Evolutionary conservation across 495 filamentous ascomycete species (phyloP).

Genomic region (Hypomontagnella monticulosa): DNA sequence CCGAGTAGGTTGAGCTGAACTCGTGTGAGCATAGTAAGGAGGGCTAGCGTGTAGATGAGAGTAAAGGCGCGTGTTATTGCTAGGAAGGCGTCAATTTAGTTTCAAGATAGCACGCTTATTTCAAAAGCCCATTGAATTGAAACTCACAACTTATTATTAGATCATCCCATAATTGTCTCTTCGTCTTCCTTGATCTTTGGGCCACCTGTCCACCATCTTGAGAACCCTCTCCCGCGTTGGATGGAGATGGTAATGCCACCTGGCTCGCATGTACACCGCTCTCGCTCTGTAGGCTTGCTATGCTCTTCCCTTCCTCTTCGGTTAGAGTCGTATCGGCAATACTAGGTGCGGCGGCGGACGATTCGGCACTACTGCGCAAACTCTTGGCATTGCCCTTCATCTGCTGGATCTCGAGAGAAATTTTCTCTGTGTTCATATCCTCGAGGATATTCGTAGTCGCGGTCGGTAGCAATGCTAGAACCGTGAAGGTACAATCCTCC

Average conservation of each 20-base stretch:
- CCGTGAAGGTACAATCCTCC: constrained; percentile 97
- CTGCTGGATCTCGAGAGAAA: constrained; percentile 90
- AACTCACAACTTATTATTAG: constrained; percentile 90
- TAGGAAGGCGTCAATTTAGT: constrained; percentile 56
- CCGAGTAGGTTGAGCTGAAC: constrained; percentile 98
- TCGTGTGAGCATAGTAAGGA: constrained; percentile 90
- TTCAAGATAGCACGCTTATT: not conserved
- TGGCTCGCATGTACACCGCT: constrained; percentile 84
- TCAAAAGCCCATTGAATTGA: not conserved
- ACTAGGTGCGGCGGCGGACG: constrained; percentile 71
- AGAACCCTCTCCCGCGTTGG: constrained; percentile 42
- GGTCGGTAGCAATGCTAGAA: constrained; percentile 91
- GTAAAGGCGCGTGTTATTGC: constrained; percentile 92
- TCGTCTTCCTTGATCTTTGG: constrained; percentile 74
- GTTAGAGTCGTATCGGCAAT: constrained; percentile 63
- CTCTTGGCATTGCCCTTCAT: constrained; percentile 84
- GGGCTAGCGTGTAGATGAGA: constrained; percentile 86
- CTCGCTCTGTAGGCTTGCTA: constrained; percentile 79
- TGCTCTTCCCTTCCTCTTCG: constrained; percentile 83
- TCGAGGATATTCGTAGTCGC: constrained; percentile 88
- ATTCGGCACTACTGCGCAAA: constrained; percentile 71
- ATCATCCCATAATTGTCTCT: constrained; percentile 95
- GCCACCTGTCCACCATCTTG: constrained; percentile 51
- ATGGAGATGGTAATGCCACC: constrained; percentile 59
- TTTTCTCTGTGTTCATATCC: constrained; percentile 86